phyloP scores from a whole-genome alignment of 2,329 filamentous ascomycete species.

The Orbilia quercus region DNA sequence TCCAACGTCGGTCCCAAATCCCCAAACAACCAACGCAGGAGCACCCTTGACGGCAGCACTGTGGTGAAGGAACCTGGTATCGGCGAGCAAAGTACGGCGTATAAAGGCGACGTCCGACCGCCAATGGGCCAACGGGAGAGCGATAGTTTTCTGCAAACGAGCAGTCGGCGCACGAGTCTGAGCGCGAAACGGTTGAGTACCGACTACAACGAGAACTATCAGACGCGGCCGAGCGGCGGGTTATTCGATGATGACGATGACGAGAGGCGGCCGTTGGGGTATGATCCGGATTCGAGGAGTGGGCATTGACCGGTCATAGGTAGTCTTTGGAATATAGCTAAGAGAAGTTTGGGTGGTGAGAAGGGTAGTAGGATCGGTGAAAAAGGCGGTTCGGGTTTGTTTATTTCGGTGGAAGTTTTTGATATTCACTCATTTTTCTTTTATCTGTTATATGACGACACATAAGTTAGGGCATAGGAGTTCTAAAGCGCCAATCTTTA shows the following conservation, averaged over 20 bases:
- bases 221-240: conserved; percentile 41
- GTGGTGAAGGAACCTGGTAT: conserved; percentile 13
- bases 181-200: conserved; percentile 44
- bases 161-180: conserved; percentile 7
- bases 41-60: conserved; percentile 8
- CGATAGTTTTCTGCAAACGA: conserved; percentile 39
- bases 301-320: conserved; percentile 37
- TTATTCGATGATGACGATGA: conserved; percentile 50
- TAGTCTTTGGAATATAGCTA: too few relatives aligned
- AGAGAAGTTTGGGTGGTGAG: neutral
- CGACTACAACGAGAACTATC: conserved; percentile 53
- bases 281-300: conserved; percentile 51
- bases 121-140: conserved; percentile 46
- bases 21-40: conserved; percentile 8
- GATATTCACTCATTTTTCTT: conserved; percentile 21
- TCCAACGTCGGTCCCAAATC: conserved; percentile 35
- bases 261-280: conserved; percentile 42
- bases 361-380: neutral
- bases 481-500: conserved; percentile 52
- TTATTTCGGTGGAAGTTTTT: conserved; percentile 6
- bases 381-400: neutral
- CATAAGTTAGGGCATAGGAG: conserved; percentile 38
- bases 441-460: conserved; percentile 11
- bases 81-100: conserved; percentile 42
- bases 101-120: conserved; percentile 44